These are phyloP conservation scores for Dendrobium officinale DNA, from an alignment of 106 monocot species.

Conservation along the genomic window DNA sequence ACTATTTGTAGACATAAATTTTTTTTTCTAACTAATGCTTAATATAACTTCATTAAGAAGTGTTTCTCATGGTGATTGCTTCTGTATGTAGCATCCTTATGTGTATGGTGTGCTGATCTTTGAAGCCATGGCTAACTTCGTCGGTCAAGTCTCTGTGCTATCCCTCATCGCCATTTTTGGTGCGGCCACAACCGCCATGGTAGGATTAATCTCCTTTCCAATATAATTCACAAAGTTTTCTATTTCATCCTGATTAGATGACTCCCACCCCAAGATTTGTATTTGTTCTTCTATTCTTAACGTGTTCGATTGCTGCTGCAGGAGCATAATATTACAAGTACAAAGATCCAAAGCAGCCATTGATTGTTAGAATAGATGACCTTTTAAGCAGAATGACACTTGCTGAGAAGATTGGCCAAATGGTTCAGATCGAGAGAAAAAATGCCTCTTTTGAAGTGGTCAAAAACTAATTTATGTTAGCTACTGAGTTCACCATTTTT, in stretches of 20 bases:
- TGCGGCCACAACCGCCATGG: no score
- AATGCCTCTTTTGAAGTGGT: constrained; percentile 20
- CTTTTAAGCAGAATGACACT: constrained; percentile 35
- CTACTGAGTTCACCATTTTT: no score
- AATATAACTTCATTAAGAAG: no score
- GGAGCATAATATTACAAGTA: constrained; percentile 27
- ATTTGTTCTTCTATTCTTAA: constrained; percentile 19
- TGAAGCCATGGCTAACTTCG: constrained; percentile 38
- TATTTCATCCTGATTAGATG: not conserved
- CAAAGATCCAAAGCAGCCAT: constrained; percentile 34
- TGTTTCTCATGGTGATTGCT: not conserved
- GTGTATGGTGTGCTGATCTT: constrained; percentile 75
- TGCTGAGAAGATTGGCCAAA: constrained; percentile 39
- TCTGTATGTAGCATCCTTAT: constrained; percentile 51
- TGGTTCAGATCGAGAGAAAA: constrained; percentile 33
- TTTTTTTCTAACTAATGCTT: no score
- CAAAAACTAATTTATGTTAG: constrained; percentile 12
- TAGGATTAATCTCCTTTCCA: no score
- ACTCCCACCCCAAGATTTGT: not conserved
- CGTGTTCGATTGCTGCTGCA: constrained; percentile 4
- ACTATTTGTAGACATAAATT: no score
- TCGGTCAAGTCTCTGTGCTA: no score
- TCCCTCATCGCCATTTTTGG: constrained; percentile 62
- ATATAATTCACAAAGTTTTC: no score
- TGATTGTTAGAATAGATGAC: constrained; percentile 28